Base-by-base conservation (phyloP, 331 rosid species). In the Acacia concinna region DNA sequence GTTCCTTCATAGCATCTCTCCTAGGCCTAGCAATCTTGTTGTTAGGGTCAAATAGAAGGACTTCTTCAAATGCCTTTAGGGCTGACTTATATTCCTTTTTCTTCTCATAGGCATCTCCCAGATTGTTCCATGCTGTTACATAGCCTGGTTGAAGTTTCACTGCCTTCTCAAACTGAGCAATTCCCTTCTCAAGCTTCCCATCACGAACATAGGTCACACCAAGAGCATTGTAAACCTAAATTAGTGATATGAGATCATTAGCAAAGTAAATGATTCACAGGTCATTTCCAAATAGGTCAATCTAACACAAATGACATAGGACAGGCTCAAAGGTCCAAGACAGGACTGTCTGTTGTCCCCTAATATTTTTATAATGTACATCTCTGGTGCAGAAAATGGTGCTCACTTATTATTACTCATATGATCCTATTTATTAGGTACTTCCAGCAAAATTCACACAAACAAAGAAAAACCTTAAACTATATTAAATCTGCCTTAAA, bases 61-160 rank as follows among this genome's bases (percentile, higher is more conserved):
- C 98, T 88, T 94, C 98, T 83, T 94, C 98, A 59, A 94, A 94
- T 9, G 98, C 97, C 82, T 90, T 92, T 38, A 94, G 88, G 67
- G 98, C 97, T 18, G 86, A n/a, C 77, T 82, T 84, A 63, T 56
- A 91, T 38, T 92, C 96, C 76, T 94, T 94, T 86, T 88, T 88
- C 84, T 83, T 87, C 74, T 94, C 97, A 75, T 86, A 91, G 28
- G 98, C 97, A 84, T 94, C 98, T 3, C 98, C 97, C 21, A 94
- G 96, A 86, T 94, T 92, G 90, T 94, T 94, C 98, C 98, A 92
- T 35, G 98, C 96, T 14, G 97, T 94, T 79, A 92, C 97, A 81
- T 94, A 94, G 43, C 98, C 97, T 1, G 97, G 97, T 82, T 94
- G 97, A 84, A 94, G 85, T 88, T 89, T 94, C 77, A 94, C 97